Base-by-base conservation (phyloP, 2,329 filamentous ascomycete species). In the Macrophomina tecta region DNA sequence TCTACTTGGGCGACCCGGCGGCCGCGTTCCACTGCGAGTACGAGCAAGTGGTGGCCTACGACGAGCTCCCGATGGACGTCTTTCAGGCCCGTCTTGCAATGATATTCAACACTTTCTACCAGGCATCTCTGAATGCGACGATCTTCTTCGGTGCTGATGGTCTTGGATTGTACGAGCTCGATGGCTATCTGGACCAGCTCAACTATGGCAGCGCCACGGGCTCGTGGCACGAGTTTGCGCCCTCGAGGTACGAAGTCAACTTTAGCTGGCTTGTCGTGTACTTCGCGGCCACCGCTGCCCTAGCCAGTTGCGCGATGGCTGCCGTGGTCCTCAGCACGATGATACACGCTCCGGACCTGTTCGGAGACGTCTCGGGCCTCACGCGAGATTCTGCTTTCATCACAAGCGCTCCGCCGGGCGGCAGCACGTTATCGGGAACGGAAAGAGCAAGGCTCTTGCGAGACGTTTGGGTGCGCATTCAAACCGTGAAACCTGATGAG, bases 381-480 rank as follows among this genome's bases (percentile, higher is more conserved):
- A 68, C 69, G 14, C 56, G 67, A 45, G 65, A 70, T 30, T 69
- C 56, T 16, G 64, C 65, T n/a, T 70, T 64, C 45, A 45, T 72
- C 12, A 52, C 64, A 11, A 2, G 16, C 28, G 16, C 68, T 8
- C 68, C 64, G 5, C 49, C 38, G 11, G 67, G 56, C 23, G 66
- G 67, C 5, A 68, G 66, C 11, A 36, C 48, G 16, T 45, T 68
- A 3, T 65, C 68, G 34, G 65, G 67, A 0, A 30, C 63, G 28
- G 67, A 71, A 9, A 46, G 68, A 34, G 64, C 68, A 8, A 56
- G 68, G 14, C 42, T 63, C 1, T 48, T 70, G 12, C 61, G 56
- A 9, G 56, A 69, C 52, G 45, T 69, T 4, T 68, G 45, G 62
- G 71, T 72, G 32, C 67, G 66, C 49, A 64, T 72, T 34, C 70